Percentiles rank a stretch among this genome's conserved stretches.
These are phyloP conservation scores for Cubamyces sp. DNA, from an alignment of 768 basidiomycete species.

Conservation along the genomic window DNA sequence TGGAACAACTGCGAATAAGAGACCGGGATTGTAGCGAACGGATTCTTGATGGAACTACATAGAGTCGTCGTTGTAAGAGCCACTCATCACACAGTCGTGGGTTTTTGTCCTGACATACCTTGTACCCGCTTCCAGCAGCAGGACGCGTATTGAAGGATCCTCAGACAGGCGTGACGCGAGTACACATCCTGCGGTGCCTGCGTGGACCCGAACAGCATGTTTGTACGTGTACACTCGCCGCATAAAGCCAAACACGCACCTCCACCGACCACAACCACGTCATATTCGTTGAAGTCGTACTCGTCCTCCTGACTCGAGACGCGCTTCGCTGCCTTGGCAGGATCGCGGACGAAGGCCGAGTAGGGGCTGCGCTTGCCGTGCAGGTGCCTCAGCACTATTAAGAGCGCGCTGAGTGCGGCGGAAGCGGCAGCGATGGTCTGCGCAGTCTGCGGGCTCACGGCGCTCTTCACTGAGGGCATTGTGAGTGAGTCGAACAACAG, in stretches of 20 bases:
- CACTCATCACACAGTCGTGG: too few species aligned
- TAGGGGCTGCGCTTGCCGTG: constrained; percentile 1
- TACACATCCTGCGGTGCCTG: constrained; percentile 66
- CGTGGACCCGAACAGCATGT: not conserved
- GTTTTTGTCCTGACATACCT: too few species aligned
- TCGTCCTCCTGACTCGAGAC: constrained; percentile 8
- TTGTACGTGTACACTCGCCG: not conserved
- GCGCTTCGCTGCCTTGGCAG: constrained; percentile 15
- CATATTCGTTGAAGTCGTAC: constrained; percentile 35
- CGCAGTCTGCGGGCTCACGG: not conserved
- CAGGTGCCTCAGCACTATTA: constrained; percentile 25
- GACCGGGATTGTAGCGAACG: constrained; percentile 25
- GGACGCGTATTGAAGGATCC: constrained; percentile 54
- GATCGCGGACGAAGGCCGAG: constrained; percentile 11
- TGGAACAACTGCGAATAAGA: constrained; percentile 42
- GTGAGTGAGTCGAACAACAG: not conserved
- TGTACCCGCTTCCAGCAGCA: constrained; percentile 61
- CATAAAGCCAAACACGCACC: constrained; percentile 28
- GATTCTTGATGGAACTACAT: constrained; percentile 19
- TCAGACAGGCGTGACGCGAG: constrained; percentile 63
- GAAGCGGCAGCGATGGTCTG: constrained; percentile 9
- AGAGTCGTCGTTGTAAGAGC: too few species aligned
- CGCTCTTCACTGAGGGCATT: not conserved
- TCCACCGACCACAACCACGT: constrained; percentile 43
- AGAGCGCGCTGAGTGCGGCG: constrained; percentile 25